Percentiles rank a stretch among this genome's conserved stretches.
Conservation (phyloP, 1,284 basidiomycete genomes). For the Cryptococcus sp. region DNA sequence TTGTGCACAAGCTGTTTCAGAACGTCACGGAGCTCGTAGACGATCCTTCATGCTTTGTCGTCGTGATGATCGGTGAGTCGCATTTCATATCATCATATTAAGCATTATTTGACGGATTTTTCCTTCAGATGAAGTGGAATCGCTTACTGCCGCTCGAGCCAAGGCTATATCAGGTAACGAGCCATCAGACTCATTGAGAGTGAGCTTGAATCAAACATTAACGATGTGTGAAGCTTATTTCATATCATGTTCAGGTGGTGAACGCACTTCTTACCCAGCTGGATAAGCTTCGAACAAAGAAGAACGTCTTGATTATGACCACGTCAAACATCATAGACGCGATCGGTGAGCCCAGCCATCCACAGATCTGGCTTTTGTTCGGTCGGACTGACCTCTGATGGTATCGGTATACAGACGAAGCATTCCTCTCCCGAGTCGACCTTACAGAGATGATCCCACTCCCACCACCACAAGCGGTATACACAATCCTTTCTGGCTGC, state of each 20-base stretch:
- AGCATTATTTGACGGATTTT: not conserved
- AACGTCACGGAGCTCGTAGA: conserved; percentile 84
- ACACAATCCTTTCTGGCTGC: conserved; percentile 87
- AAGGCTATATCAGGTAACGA: conserved; percentile 93
- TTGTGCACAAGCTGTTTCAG: conserved; percentile 90
- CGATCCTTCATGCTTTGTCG: conserved; percentile 85
- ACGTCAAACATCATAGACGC: conserved; percentile 94
- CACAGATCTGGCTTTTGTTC: not conserved
- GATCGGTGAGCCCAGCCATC: conserved; percentile 65
- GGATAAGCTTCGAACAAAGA: conserved; percentile 88
- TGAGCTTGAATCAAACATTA: conserved; percentile 50
- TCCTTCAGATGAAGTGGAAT: conserved; percentile 87
- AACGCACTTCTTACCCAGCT: conserved; percentile 96
- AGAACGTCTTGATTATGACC: conserved; percentile 94
- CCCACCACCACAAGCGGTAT: conserved; percentile 85
- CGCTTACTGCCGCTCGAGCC: conserved; percentile 86
- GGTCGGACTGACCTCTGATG: not conserved
- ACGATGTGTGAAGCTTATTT: conserved; percentile 6
- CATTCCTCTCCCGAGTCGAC: conserved; percentile 95
- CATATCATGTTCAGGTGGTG: conserved; percentile 71
- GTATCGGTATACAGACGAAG: conserved; percentile 64
- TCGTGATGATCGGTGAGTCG: conserved; percentile 82
- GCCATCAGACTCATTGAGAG: conserved; percentile 90
- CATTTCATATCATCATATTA: not conserved
- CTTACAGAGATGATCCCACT: conserved; percentile 93